Evolutionary conservation across 768 basidiomycete species (phyloP).

Genomic region (Suillus subalutaceus): DNA sequence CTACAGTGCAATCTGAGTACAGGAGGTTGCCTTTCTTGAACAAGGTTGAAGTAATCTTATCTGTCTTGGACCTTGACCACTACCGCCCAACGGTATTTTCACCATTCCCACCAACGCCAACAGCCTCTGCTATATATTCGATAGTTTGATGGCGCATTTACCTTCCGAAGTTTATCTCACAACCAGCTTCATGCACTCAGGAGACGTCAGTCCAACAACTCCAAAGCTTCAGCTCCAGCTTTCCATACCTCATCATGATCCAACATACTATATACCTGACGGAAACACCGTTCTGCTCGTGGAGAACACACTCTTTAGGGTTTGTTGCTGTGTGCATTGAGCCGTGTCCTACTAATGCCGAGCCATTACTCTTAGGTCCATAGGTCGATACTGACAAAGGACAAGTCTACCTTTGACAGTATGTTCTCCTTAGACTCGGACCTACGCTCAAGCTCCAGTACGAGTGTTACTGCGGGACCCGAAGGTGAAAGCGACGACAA

Average conservation of each 20-base stretch:
- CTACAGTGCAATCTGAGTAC: neutral
- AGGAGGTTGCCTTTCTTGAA: constrained; percentile 1
- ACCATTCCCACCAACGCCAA: constrained; percentile 7
- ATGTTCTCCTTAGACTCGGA: constrained; percentile 48
- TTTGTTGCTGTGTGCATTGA: constrained; percentile 21
- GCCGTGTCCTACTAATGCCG: constrained; percentile 25
- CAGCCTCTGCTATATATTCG: neutral
- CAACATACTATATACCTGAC: constrained; percentile 42
- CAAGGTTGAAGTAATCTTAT: constrained; percentile 12
- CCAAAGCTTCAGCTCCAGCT: constrained; percentile 37
- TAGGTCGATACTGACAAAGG: constrained; percentile 44
- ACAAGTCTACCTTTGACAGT: constrained; percentile 48
- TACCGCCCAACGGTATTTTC: constrained; percentile 17
- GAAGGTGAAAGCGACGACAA: constrained; percentile 55
- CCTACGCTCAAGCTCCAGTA: constrained; percentile 29
- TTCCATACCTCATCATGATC: constrained; percentile 39
- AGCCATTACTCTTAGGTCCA: constrained; percentile 34
- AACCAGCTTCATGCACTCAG: constrained; percentile 37
- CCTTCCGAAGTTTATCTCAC: constrained; percentile 35
- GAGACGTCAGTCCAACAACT: constrained; percentile 32
- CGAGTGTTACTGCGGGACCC: constrained; percentile 32
- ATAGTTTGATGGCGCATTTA: constrained; percentile 31
- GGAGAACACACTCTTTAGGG: constrained; percentile 52
- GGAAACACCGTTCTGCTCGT: constrained; percentile 48
- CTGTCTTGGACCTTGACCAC: constrained; percentile 9